Percentiles rank a stretch among this genome's conserved stretches.
phyloP scores from a whole-genome alignment of 1,284 basidiomycete species.

The Vanrija sp. region DNA sequence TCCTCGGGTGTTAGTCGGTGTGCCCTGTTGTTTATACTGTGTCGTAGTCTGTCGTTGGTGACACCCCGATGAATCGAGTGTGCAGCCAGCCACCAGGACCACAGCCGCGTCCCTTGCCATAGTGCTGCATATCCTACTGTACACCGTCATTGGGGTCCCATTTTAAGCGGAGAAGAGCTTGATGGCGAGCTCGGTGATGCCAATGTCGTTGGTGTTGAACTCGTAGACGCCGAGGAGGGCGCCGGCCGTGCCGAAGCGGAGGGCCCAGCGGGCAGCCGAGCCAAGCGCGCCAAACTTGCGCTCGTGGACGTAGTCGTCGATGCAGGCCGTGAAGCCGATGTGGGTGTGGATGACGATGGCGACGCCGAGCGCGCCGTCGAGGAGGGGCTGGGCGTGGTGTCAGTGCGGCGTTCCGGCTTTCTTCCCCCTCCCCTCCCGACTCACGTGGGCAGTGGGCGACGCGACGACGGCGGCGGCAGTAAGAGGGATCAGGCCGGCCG shows the following conservation, averaged over 20 bases:
- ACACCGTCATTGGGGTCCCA: constrained; percentile 10
- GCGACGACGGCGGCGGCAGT: constrained; percentile 74
- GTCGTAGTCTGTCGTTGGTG: neutral
- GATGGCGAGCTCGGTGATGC: constrained; percentile 66
- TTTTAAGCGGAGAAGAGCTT: constrained; percentile 50
- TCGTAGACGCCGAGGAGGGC: constrained; percentile 89
- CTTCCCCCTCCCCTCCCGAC: constrained; percentile 12
- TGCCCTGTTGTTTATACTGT: neutral
- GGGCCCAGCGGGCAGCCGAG: constrained; percentile 64
- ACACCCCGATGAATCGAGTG: neutral
- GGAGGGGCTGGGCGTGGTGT: constrained; percentile 56
- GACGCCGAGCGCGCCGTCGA: constrained; percentile 84
- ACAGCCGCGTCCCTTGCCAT: neutral
- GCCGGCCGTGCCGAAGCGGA: constrained; percentile 74
- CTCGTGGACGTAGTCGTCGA: constrained; percentile 87
- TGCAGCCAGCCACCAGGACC: neutral
- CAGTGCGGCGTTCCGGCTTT: neutral
- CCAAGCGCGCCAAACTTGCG: constrained; percentile 87
- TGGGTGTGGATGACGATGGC: constrained; percentile 90
- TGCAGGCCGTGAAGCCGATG: constrained; percentile 68
- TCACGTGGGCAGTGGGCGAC: constrained; percentile 60
- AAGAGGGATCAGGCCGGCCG: constrained; percentile 81
- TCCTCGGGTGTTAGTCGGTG: neutral
- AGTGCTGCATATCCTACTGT: constrained; percentile 21
- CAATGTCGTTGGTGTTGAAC: constrained; percentile 96